Evolutionary conservation across 2,329 filamentous ascomycete species (phyloP), one percentile per base, ranked within the genome.

Genomic region (Aspergillus sclerotialis): DNA sequence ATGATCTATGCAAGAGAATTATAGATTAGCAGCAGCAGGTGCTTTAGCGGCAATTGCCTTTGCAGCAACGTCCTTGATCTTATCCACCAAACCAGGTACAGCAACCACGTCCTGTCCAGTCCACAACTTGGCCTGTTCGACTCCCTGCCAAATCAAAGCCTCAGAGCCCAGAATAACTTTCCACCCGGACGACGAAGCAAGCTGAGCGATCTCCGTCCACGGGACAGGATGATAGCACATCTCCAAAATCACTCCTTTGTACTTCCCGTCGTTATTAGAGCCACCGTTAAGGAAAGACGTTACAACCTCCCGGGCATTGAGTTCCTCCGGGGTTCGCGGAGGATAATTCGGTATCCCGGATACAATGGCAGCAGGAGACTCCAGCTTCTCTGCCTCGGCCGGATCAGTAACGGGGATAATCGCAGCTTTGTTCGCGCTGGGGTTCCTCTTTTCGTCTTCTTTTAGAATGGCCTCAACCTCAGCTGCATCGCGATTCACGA

Each of bases 201-300:
- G 49, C 28, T 69, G 71, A 1, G 75, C 77, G 31, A 87, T 73
- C 45, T 73, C 69, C 0, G 84, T 89, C 56, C 75, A 80, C 0
- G 82, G 80, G 3, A 70, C 58, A 0, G 84, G 84, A 54, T 88
- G 84, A 56, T 89, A 89, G 67, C 83, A 88, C 84, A 90, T 89
- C 59, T 89, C 84, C 39, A 89, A 57, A 37, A 89, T 75, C 5
- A 77, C 77, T 5, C 82, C 83, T 59, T 82, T 81, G 40, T 72
- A 61, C 18, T 66, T 39, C 7, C 39, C 28, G 9, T 46, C 33
- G 5, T 18, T 52, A n/a, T n/a, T n/a, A n/a, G n/a, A n/a, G 1
- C 9, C 29, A 14, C 36, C 36, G 1, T 49, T 45, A 32, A 70
- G 39, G 38, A 70, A 60, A 7, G 46, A 49, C 42, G 57, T 45